These are phyloP conservation scores for Paramecium sexaurelia DNA, from an alignment of 73 alveolate genomes.

Conservation along the genomic window DNA sequence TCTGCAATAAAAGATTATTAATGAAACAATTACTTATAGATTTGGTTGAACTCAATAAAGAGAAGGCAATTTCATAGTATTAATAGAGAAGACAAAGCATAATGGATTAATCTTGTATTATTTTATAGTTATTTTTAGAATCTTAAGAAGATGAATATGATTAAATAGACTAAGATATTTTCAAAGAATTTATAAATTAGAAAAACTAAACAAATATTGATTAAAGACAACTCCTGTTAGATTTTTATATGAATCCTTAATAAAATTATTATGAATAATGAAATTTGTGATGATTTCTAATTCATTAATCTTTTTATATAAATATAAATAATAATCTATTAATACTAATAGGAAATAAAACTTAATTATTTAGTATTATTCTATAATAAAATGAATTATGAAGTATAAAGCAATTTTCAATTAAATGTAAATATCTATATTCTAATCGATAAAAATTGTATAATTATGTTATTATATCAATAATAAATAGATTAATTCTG, in stretches of 20 bases:
- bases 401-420: too few relatives aligned
- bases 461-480: too few relatives aligned
- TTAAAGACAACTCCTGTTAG: background rate
- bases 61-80: background rate
- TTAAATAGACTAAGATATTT: background rate
- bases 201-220: background rate
- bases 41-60: background rate
- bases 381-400: background rate
- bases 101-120: background rate
- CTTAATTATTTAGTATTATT: too few relatives aligned
- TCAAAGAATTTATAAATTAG: background rate
- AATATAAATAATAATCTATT: too few relatives aligned
- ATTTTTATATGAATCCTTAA: constrained; percentile 65
- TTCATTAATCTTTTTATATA: background rate
- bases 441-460: too few relatives aligned
- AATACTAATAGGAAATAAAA: too few relatives aligned
- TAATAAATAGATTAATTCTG: too few relatives aligned
- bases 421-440: too few relatives aligned
- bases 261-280: constrained; percentile 31
- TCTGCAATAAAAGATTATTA: constrained; percentile 40
- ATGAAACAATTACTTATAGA: constrained; percentile 23
- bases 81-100: background rate
- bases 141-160: constrained; percentile 38
- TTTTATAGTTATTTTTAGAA: background rate
- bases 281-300: background rate